phyloP scores from a whole-genome alignment of 768 basidiomycete genomes.

The Suillus clintonianus region DNA sequence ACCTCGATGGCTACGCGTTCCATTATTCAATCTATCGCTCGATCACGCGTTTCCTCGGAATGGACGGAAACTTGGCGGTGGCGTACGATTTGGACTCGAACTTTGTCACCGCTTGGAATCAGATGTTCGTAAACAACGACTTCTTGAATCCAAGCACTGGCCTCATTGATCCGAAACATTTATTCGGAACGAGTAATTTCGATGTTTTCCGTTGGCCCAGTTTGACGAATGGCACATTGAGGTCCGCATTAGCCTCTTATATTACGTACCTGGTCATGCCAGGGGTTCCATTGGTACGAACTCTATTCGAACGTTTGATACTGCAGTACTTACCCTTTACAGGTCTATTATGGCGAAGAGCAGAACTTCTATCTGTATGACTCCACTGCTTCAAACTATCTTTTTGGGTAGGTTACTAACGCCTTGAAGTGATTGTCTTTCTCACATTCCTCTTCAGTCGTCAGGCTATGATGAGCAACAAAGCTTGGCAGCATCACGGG shows the following conservation, averaged over 20 bases:
- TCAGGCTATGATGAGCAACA: slow-evolving; percentile 85
- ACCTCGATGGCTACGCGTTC: slow-evolving; percentile 81
- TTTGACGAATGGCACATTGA: slow-evolving; percentile 80
- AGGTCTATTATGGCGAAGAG: slow-evolving; percentile 91
- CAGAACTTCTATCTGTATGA: slow-evolving; percentile 89
- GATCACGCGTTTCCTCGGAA: slow-evolving; percentile 84
- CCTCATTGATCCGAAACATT: slow-evolving; percentile 76
- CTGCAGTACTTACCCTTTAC: not conserved
- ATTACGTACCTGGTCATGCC: slow-evolving; percentile 82
- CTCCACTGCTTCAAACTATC: slow-evolving; percentile 88
- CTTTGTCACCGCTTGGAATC: slow-evolving; percentile 88
- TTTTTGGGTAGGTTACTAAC: slow-evolving; percentile 65
- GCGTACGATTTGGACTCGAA: slow-evolving; percentile 84
- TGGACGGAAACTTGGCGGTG: slow-evolving; percentile 93
- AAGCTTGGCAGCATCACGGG: slow-evolving; percentile 91
- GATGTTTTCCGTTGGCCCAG: slow-evolving; percentile 95
- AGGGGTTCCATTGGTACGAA: slow-evolving; percentile 71
- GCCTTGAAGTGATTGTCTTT: slow-evolving; percentile 1
- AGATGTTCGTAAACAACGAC: slow-evolving; percentile 88
- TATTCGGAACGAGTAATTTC: slow-evolving; percentile 93
- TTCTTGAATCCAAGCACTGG: slow-evolving; percentile 74
- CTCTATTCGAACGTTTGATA: too few relatives aligned
- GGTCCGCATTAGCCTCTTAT: slow-evolving; percentile 76
- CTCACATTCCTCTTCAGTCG: slow-evolving; percentile 51
- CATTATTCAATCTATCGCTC: slow-evolving; percentile 94